phyloP scores from a whole-genome alignment of 2,329 filamentous ascomycete genomes.

The Arthrobotrys musiformis region DNA sequence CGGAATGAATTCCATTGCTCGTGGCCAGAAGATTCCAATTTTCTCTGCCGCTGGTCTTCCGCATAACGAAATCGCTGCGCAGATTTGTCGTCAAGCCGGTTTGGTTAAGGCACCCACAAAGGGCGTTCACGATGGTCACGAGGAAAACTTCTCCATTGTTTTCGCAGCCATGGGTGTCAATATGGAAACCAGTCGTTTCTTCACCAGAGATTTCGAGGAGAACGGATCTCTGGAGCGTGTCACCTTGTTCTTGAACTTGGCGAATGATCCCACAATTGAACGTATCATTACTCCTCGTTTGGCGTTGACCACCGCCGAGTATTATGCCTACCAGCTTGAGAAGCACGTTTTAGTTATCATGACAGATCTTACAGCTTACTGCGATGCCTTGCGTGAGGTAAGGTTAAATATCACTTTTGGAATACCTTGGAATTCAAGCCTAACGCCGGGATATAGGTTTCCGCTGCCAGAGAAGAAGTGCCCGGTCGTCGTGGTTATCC shows the following conservation, averaged over 20 bases:
- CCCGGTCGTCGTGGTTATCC: slow-evolving; percentile 99
- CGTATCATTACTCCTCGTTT: slow-evolving; percentile 99
- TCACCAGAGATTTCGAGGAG: slow-evolving; percentile 98
- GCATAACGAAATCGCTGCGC: slow-evolving; percentile 98
- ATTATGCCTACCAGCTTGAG: slow-evolving; percentile 99
- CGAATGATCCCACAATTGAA: slow-evolving; percentile 96
- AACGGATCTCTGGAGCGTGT: slow-evolving; percentile 98
- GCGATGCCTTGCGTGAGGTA: slow-evolving; percentile 91
- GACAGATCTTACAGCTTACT: slow-evolving; percentile 97
- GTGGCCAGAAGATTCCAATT: slow-evolving; percentile 99
- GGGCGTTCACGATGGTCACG: slow-evolving; percentile 93
- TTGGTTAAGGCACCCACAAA: slow-evolving; percentile 89
- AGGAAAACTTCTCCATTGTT: slow-evolving; percentile 99
- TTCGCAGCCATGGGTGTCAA: slow-evolving; percentile 99
- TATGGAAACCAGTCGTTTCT: slow-evolving; percentile 98
- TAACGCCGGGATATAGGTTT: slow-evolving; percentile 68
- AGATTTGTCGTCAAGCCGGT: slow-evolving; percentile 97
- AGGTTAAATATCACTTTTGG: not conserved
- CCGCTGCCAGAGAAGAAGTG: slow-evolving; percentile 96
- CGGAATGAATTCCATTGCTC: slow-evolving; percentile 76
- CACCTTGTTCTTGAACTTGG: slow-evolving; percentile 98
- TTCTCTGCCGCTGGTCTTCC: slow-evolving; percentile 98
- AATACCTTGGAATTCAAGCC: not conserved
- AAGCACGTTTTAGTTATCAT: slow-evolving; percentile 99
- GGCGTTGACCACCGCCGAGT: slow-evolving; percentile 96